A percentile compares a stretch with the other conserved stretches of the same genome.
phyloP scores from a whole-genome alignment of 2,329 filamentous ascomycete species.

The Curvularia sp. region DNA sequence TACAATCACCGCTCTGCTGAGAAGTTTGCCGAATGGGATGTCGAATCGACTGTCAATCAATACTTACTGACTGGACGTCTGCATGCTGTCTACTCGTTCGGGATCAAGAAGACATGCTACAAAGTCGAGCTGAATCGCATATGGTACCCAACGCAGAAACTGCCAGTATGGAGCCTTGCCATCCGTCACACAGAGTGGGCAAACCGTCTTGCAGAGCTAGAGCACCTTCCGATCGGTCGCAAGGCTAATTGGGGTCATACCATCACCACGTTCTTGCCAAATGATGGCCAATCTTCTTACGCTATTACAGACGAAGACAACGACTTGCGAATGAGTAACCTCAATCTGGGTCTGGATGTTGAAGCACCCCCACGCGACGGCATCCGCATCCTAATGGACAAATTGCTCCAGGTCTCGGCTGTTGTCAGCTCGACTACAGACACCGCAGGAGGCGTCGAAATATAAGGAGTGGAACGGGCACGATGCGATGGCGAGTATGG shows the following conservation, averaged over 20 bases:
- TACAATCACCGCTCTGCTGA: slow-evolving; percentile 23
- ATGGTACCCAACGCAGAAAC: slow-evolving; percentile 35
- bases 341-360: slow-evolving; percentile 10
- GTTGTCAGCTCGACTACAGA: slow-evolving; percentile 29
- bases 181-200: slow-evolving; percentile 44
- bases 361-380: slow-evolving; percentile 26
- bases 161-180: slow-evolving; percentile 42
- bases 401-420: slow-evolving; percentile 39
- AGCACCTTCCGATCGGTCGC: slow-evolving; percentile 33
- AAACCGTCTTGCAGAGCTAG: slow-evolving; percentile 37
- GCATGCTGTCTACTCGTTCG: slow-evolving; percentile 44
- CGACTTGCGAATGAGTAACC: slow-evolving; percentile 12
- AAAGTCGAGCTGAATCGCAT: slow-evolving; percentile 35
- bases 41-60: slow-evolving; percentile 24
- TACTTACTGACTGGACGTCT: slow-evolving; percentile 25
- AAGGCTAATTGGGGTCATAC: slow-evolving; percentile 34
- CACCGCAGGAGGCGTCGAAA: slow-evolving; percentile 6
- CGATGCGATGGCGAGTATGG: too few species aligned
- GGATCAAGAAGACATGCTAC: slow-evolving; percentile 38
- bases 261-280: slow-evolving; percentile 38
- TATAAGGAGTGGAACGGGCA: not conserved
- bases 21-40: slow-evolving; percentile 32
- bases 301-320: slow-evolving; percentile 12
- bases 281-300: slow-evolving; percentile 31
- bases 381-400: slow-evolving; percentile 31